Percentiles rank a stretch among this genome's conserved stretches.
These are phyloP conservation scores for Thalassiosira mediterranea DNA, from an alignment of 352 stramenopile species.

Conservation along the genomic window DNA sequence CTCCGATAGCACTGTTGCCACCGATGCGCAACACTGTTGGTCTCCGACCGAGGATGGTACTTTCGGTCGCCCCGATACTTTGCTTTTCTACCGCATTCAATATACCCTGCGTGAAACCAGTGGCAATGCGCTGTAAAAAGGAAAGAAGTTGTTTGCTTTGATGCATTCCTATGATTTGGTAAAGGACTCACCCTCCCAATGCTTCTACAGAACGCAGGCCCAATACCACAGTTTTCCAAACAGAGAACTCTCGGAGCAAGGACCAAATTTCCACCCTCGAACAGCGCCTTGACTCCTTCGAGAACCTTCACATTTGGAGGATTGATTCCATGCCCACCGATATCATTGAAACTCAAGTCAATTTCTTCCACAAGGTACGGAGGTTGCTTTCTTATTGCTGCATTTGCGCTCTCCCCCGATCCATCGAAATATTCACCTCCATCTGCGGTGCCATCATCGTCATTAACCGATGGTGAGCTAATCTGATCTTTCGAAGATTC, in stretches of 20 bases:
- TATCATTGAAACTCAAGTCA: constrained; percentile 75
- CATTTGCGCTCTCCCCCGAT: constrained; percentile 19
- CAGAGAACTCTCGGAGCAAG: constrained; percentile 51
- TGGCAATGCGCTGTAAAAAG: no score
- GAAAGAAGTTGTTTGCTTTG: no score
- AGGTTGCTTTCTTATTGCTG: constrained; percentile 3
- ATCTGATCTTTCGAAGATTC: constrained; percentile 4
- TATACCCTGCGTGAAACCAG: no score
- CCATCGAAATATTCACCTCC: neutral
- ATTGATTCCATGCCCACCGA: constrained; percentile 50
- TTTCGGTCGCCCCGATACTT: neutral
- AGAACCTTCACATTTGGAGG: constrained; percentile 29
- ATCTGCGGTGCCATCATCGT: neutral
- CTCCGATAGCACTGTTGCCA: constrained; percentile 71
- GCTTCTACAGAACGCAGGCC: constrained; percentile 68
- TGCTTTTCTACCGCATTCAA: constrained; percentile 38
- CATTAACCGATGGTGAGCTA: no score
- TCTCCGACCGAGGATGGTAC: constrained; percentile 14
- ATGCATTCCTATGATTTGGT: no score
- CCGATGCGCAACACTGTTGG: constrained; percentile 59
- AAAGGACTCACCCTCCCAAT: constrained; percentile 78
- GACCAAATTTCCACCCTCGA: constrained; percentile 33
- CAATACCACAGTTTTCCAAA: constrained; percentile 73
- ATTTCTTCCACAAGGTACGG: constrained; percentile 51
- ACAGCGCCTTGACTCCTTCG: constrained; percentile 52